Evolutionary conservation across 2,329 filamentous ascomycete genomes (phyloP), one percentile per base, ranked within the genome.

Genomic region (Fusarium sp.): DNA sequence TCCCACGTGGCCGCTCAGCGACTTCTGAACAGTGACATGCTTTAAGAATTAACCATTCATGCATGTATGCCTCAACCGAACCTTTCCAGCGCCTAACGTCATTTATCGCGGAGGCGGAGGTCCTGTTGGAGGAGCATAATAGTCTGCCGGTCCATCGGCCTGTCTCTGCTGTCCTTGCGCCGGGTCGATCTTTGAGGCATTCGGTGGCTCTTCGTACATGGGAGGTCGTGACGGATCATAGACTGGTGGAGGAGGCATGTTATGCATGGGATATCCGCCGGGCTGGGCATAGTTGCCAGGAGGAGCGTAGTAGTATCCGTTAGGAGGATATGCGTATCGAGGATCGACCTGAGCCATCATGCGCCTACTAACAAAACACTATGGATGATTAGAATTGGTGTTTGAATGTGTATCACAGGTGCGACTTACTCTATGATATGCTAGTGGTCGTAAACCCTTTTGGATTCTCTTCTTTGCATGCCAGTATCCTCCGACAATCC

Each of bases 391-490:
- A 60, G 20, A 63, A 41, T 45, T 55, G 17, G n/a, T 52, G 39
- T 14, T 50, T 13, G 22, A 35, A 62, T 20, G n/a, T 59, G 42
- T 62, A 61, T 60, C 25, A 15, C 45, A 45, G 14, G 38, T 49
- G n/a, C 17, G 27, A 41, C 54, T 63, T 85, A 92, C 90, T 76
- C 91, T 84, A 81, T 96, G 93, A 78, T 95, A 95, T 69, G 81
- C 82, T 39, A 94, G 81, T 20, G 93, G 91, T 22, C 85, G 84
- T 41, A 90, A 83, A 3, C 92, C 92, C 79, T 90, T 91, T 68
- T 84, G 85, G 71, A 95, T 84, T 50, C 93, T 86, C 49, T 83
- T 82, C 79, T 89, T 89, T 49, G 93, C 93, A 81, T 95, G 93
- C 50, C 88, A 81, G 80, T 92, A 92, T 68, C 92, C 92, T 65